phyloP scores from a whole-genome alignment of 2,329 filamentous ascomycete species.

The Talaromyces marneffei region DNA sequence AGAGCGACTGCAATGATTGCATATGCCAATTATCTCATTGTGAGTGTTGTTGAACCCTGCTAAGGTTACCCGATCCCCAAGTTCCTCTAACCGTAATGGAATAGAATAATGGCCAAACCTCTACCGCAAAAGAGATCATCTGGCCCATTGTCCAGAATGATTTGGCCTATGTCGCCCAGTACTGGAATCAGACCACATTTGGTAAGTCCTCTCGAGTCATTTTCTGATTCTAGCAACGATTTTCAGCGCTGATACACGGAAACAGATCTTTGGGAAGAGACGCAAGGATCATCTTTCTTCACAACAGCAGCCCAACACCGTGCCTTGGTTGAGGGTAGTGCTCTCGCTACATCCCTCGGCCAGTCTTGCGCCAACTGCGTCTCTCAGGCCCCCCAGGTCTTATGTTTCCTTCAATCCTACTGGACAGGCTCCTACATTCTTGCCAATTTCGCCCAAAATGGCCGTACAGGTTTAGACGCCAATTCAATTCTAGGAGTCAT shows the following conservation, averaged over 20 bases:
- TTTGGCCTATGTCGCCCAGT: constrained; percentile 65
- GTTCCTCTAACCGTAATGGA: neutral
- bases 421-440: constrained; percentile 64
- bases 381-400: constrained; percentile 60
- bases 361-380: constrained; percentile 56
- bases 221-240: too few species aligned
- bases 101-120: constrained; percentile 47
- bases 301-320: constrained; percentile 64
- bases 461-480: constrained; percentile 63
- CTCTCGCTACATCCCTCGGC: constrained; percentile 60
- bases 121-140: constrained; percentile 50
- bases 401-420: constrained; percentile 69
- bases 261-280: constrained; percentile 69
- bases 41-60: constrained; percentile 13
- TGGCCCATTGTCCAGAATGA: constrained; percentile 74
- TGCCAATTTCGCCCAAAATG: constrained; percentile 58
- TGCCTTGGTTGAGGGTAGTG: constrained; percentile 52
- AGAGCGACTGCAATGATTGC: constrained; percentile 30
- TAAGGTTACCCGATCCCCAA: neutral
- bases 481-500: constrained; percentile 65
- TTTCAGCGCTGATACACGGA: neutral
- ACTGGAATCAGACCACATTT: constrained; percentile 59
- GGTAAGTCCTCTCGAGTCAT: constrained; percentile 28
- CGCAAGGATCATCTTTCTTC: constrained; percentile 70
- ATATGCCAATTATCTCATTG: constrained; percentile 62